Base-by-base conservation (phyloP, 495 filamentous ascomycete genomes). In the Penicillium samsonianum region DNA sequence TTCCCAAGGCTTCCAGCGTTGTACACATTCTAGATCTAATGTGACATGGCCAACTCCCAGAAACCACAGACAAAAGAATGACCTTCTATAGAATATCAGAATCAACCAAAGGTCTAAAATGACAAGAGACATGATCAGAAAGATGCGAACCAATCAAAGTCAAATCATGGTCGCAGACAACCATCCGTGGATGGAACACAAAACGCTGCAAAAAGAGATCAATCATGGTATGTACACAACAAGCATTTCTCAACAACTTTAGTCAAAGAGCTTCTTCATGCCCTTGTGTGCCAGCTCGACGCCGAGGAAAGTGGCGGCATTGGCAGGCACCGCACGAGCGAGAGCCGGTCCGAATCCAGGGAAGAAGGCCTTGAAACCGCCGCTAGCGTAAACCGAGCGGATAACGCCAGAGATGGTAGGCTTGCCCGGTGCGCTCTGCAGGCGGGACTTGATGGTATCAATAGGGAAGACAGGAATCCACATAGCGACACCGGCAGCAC, bases 391-490 rank as follows among this genome's bases (percentile, higher is more conserved):
- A 23, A 99, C 73, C 23, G 90, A 81, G 60, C 81, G 80, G 42
- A 98, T 82, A 3, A 91, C 88, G 1, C 90, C 87, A 1, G 87
- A 81, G 37, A 99, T 88, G 1, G 90, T 93, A 23, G 91, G 88
- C 57, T 87, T 87, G 17, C 92, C 92, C 59, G 94, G 90, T 23
- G 90, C 90, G 41, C 90, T 94, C 82, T 99, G 94, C 71, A 99
- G 72, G 50, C 92, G 80, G 54, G 85, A 90, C 83, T 99, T 99
- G 72, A 99, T 85, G 0, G 94, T 99, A 67, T 99, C 94, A 52
- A 99, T 80, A 5, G 94, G 94, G 82, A 99, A 99, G 19, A 99
- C 92, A 23, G 96, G 91, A 58, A 97, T 90, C 94, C 94, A 99
- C 95, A 99, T 99, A 22, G 94, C 92, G 46, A 99, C 86, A 65